Percentiles rank a stretch among this genome's conserved stretches.
These are phyloP conservation scores for Aspergillus steynii DNA, from an alignment of 495 filamentous ascomycete species.

Conservation along the genomic window DNA sequence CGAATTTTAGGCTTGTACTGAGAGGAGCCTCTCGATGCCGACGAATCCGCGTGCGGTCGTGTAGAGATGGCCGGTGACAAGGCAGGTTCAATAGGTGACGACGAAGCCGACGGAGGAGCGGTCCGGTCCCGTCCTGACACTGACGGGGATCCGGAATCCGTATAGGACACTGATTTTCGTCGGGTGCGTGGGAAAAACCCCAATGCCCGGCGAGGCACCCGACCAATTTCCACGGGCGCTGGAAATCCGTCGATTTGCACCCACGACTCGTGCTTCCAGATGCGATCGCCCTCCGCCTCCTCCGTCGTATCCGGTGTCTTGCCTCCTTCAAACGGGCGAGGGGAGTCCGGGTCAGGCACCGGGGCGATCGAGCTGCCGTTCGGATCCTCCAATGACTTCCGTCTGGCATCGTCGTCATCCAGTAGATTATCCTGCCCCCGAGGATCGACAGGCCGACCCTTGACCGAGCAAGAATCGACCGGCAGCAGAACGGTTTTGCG, in stretches of 20 bases:
- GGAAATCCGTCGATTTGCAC: constrained; percentile 71
- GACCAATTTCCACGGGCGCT: constrained; percentile 77
- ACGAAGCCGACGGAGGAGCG: constrained; percentile 34
- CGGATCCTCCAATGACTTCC: constrained; percentile 33
- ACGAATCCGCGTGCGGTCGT: constrained; percentile 22
- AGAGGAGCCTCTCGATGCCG: constrained; percentile 18
- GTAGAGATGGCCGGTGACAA: constrained; percentile 25
- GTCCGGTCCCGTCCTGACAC: constrained; percentile 35
- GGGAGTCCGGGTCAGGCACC: constrained; percentile 20
- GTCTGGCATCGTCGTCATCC: constrained; percentile 24
- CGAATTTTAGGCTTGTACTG: constrained; percentile 23
- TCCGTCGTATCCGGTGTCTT: constrained; percentile 17
- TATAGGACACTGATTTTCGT: constrained; percentile 68
- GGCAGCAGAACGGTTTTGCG: constrained; percentile 80
- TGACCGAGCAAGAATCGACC: constrained; percentile 85
- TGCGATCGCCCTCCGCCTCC: constrained; percentile 49
- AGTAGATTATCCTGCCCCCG: constrained; percentile 30
- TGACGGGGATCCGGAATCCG: constrained; percentile 39
- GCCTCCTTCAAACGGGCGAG: constrained; percentile 19
- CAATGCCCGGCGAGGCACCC: constrained; percentile 75
- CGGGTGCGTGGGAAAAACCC: constrained; percentile 91
- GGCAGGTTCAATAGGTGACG: constrained; percentile 27
- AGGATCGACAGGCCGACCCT: constrained; percentile 56
- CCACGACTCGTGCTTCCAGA: constrained; percentile 88
- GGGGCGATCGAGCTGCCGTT: constrained; percentile 47